A percentile compares a stretch with the other conserved stretches of the same genome.
Evolutionary conservation across 2,329 filamentous ascomycete species (phyloP).

Genomic region (Trichoderma cornu-damae): DNA sequence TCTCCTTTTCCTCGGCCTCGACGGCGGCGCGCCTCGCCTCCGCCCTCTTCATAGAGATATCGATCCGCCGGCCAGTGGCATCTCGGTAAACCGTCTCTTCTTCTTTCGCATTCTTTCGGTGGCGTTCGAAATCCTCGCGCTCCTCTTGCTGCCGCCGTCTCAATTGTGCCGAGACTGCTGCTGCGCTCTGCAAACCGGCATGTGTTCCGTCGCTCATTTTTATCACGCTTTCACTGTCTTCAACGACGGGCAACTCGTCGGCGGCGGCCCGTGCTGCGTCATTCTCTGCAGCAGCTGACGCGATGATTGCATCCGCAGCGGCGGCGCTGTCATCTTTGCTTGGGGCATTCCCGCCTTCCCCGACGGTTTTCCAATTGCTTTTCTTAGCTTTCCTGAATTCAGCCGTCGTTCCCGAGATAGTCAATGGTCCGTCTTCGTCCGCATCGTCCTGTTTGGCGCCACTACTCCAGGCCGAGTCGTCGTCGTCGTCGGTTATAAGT

Average conservation of each 20-base stretch:
- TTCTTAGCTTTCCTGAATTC: constrained; percentile 73
- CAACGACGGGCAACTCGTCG: constrained; percentile 47
- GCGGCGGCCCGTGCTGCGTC: constrained; percentile 45
- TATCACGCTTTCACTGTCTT: constrained; percentile 43
- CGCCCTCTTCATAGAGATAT: constrained; percentile 83
- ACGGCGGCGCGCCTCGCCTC: constrained; percentile 63
- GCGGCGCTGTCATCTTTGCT: constrained; percentile 46
- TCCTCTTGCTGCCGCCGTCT: constrained; percentile 63
- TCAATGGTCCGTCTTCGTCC: constrained; percentile 48
- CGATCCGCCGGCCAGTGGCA: constrained; percentile 88
- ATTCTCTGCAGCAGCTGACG: constrained; percentile 63
- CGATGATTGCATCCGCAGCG: constrained; percentile 67
- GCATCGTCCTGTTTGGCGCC: constrained; percentile 42
- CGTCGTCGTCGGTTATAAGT: constrained; percentile 61
- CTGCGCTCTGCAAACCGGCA: constrained; percentile 80
- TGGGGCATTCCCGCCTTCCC: constrained; percentile 34
- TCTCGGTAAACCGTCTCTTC: constrained; percentile 92
- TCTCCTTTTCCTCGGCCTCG: constrained; percentile 69
- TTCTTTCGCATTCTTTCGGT: constrained; percentile 42
- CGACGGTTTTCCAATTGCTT: constrained; percentile 72
- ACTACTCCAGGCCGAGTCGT: constrained; percentile 50
- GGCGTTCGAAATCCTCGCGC: constrained; percentile 44
- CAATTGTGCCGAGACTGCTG: constrained; percentile 66
- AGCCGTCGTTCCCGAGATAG: constrained; percentile 47
- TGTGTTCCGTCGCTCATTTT: constrained; percentile 84